These are phyloP conservation scores for Nicotiana undulata DNA, from an alignment of 257 asterid species.

Conservation along the genomic window DNA sequence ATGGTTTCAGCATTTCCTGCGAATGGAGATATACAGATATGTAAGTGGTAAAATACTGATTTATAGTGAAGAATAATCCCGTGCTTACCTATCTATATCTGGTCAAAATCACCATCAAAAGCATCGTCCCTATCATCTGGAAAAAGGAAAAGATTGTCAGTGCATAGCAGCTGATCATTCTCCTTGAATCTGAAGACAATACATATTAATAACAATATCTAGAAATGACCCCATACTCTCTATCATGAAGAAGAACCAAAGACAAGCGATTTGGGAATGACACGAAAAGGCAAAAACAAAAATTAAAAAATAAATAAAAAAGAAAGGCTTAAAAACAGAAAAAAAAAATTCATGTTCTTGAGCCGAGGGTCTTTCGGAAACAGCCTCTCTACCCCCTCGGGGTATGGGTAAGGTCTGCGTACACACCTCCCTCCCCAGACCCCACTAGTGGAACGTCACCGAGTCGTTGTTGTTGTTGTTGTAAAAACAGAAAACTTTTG, in stretches of 20 bases:
- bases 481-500: not conserved
- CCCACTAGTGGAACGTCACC: too few species aligned
- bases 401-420: too few species aligned
- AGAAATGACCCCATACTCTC: not conserved
- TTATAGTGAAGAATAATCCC: not conserved
- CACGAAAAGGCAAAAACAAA: not conserved
- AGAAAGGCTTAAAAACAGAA: not conserved
- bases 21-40: not conserved
- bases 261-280: not conserved
- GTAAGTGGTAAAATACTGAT: not conserved
- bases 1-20: not conserved
- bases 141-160: conserved; percentile 13
- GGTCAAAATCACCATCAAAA: conserved; percentile 80
- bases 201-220: not conserved
- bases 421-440: too few species aligned
- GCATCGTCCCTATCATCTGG: conserved; percentile 63
- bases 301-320: not conserved
- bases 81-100: conserved; percentile 45
- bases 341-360: too few species aligned
- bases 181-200: not conserved
- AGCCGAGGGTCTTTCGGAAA: too few species aligned
- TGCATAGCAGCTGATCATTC: not conserved
- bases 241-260: not conserved
- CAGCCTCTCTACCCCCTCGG: too few species aligned
- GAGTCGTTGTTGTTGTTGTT: too few species aligned